phyloP scores from a whole-genome alignment of 768 basidiomycete genomes.

The Xerocomellus dryophilus region DNA sequence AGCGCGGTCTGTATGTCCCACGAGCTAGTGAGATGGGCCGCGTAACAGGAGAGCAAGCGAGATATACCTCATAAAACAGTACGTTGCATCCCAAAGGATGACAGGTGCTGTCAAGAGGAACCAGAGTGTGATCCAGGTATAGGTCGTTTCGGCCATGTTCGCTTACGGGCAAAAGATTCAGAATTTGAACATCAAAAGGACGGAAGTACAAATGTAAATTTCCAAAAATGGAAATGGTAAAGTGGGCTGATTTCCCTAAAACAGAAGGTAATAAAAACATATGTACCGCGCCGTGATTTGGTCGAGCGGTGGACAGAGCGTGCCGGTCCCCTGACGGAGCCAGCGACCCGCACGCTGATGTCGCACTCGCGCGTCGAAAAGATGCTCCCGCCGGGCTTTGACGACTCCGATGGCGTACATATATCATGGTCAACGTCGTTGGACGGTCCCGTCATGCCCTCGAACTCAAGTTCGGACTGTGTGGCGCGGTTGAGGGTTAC shows the following conservation, averaged over 20 bases:
- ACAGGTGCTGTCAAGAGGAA: slow-evolving; percentile 52
- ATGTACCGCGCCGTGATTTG: slow-evolving; percentile 5
- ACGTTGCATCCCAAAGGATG: slow-evolving; percentile 77
- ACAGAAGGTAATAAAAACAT: not conserved
- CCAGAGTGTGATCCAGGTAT: slow-evolving; percentile 65
- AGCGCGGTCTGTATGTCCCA: slow-evolving; percentile 60
- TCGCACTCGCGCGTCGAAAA: not conserved
- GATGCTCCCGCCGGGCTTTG: not conserved
- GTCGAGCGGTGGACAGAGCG: not conserved
- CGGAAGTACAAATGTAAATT: too few species aligned
- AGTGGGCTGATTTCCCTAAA: not conserved
- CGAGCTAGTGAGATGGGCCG: not conserved
- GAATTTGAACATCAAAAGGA: too few species aligned
- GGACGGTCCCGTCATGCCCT: not conserved
- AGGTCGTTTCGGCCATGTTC: slow-evolving; percentile 48
- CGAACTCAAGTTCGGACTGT: not conserved
- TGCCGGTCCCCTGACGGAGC: not conserved
- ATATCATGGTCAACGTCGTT: not conserved
- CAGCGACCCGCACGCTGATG: not conserved
- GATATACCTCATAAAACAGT: slow-evolving; percentile 70
- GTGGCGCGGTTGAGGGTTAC: not conserved
- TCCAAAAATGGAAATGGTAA: too few species aligned
- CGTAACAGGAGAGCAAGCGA: too few species aligned
- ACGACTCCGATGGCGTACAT: not conserved
- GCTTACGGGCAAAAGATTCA: not conserved